phyloP scores from a whole-genome alignment of 257 asterid genomes.

The Lithospermum erythrorhizon region DNA sequence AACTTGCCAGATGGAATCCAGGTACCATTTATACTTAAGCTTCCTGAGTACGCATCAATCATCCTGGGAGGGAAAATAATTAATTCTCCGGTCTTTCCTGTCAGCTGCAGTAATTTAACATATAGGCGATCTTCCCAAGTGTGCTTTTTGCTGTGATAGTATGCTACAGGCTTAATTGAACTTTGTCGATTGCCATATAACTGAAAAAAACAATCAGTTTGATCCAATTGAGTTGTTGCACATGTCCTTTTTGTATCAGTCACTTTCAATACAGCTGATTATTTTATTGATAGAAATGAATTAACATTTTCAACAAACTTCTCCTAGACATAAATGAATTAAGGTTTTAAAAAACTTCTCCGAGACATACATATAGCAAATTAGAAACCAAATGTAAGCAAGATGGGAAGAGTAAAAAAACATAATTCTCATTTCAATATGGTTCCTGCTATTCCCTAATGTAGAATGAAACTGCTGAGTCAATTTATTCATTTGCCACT shows the following conservation, averaged over 20 bases:
- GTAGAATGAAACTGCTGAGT: too few species aligned
- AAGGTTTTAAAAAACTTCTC: too few species aligned
- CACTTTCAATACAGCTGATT: neutral
- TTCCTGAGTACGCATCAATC: neutral
- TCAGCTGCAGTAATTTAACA: neutral
- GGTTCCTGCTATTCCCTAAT: too few species aligned
- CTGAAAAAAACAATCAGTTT: neutral
- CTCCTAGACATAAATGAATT: too few species aligned
- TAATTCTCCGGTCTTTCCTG: neutral
- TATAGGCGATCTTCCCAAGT: neutral
- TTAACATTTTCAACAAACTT: too few species aligned
- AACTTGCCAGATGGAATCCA: slow-evolving; percentile 94
- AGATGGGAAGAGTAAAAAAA: too few species aligned
- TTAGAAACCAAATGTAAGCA: too few species aligned
- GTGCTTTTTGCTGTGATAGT: neutral
- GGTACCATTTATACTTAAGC: slow-evolving; percentile 27
- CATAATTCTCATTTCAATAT: too few species aligned
- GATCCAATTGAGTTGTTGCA: neutral
- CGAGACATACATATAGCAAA: too few species aligned
- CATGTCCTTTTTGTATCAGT: neutral
- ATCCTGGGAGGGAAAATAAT: neutral
- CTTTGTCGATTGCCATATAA: neutral
- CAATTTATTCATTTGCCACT: neutral
- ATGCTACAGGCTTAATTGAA: neutral
- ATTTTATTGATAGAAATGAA: too few species aligned